These are phyloP conservation scores for Gossypium herbaceum DNA, from an alignment of 345 rosid genomes.

Conservation along the genomic window DNA sequence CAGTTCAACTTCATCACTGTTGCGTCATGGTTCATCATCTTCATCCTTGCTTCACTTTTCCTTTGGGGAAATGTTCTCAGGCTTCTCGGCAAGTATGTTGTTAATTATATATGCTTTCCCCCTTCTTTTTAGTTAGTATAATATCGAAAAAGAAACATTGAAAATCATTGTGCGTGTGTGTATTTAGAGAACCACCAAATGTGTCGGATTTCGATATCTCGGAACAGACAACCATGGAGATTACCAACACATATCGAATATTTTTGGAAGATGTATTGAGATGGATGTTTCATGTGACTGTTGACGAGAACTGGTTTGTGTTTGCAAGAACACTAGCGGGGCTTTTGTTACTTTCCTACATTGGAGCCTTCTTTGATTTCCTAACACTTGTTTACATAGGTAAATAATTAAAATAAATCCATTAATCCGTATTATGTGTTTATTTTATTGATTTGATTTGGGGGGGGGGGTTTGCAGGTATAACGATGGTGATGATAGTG, in stretches of 20 bases:
- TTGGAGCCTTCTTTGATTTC: conserved; percentile 29
- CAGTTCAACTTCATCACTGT: conserved; percentile 40
- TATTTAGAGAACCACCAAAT: conserved; percentile 40
- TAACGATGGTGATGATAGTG: conserved; percentile 28
- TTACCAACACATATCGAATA: conserved; percentile 23
- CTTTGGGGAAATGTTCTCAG: conserved; percentile 44
- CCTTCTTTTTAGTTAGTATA: background rate
- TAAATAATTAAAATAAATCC: background rate
- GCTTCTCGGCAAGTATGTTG: conserved; percentile 46
- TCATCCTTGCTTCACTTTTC: conserved; percentile 32
- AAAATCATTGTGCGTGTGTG: background rate
- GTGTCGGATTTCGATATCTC: conserved; percentile 35
- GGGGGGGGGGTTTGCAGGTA: conserved; percentile 19
- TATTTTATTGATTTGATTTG: background rate
- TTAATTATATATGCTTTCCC: background rate
- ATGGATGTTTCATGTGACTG: conserved; percentile 30
- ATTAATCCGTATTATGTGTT: background rate
- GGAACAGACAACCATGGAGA: conserved; percentile 27
- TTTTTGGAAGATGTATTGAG: conserved; percentile 24
- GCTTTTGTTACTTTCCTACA: conserved; percentile 30
- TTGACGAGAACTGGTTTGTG: background rate
- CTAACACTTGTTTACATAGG: conserved; percentile 22
- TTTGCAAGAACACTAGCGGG: conserved; percentile 20
- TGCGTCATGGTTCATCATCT: conserved; percentile 40
- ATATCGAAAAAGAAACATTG: background rate